These are phyloP conservation scores for Eimeria necatrix DNA, from an alignment of 169 alveolate genomes.

Conservation along the genomic window DNA sequence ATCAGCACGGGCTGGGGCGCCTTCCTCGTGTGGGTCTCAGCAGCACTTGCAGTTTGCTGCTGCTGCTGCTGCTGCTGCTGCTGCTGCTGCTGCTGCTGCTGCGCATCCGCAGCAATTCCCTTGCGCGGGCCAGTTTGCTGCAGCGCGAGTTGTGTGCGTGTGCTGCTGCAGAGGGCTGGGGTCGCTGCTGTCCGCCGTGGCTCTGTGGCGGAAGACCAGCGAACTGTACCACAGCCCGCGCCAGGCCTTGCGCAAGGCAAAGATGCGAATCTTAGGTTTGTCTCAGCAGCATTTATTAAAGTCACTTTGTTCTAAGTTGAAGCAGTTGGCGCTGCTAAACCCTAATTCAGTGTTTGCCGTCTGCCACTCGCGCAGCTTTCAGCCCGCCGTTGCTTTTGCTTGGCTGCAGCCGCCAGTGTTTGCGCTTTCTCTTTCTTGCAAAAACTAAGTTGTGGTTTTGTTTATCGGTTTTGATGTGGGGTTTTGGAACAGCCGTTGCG, in stretches of 20 bases:
- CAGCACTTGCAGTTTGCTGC: neutral
- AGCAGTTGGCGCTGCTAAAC: no score
- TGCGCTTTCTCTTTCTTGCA: no score
- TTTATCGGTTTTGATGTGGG: no score
- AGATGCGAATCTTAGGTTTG: conserved; percentile 34
- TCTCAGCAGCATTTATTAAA: neutral
- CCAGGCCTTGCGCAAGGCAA: conserved; percentile 60
- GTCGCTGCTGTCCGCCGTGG: neutral
- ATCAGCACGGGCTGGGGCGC: conserved; percentile 10
- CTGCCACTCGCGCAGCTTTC: no score
- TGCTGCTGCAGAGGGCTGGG: conserved; percentile 38
- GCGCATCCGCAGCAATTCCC: neutral
- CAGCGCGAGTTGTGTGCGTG: neutral
- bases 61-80: neutral
- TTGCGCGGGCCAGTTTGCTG: neutral
- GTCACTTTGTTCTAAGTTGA: no score
- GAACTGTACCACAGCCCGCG: conserved; percentile 64
- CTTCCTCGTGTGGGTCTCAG: neutral
- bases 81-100: neutral
- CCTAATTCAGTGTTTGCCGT: no score
- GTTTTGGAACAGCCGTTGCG: no score
- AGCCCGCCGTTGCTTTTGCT: no score
- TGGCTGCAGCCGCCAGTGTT: no score
- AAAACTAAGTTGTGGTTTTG: no score
- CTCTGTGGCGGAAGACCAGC: conserved; percentile 68